phyloP scores from a whole-genome alignment of 1,284 basidiomycete genomes.

The Apiotrichum akiyoshidainum region DNA sequence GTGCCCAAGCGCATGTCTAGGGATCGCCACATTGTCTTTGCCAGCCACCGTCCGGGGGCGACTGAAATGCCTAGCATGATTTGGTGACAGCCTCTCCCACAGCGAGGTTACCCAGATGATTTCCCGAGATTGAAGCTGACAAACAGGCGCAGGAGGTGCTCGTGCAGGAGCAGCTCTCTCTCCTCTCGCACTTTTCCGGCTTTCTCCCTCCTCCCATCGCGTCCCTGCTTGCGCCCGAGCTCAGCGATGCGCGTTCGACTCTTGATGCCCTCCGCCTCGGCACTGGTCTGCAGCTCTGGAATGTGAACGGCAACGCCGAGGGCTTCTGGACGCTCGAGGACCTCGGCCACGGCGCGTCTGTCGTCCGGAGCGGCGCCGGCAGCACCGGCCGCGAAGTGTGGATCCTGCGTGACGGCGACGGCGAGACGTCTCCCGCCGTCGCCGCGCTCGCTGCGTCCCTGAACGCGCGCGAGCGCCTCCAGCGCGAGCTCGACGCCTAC shows the following conservation, averaged over 20 bases:
- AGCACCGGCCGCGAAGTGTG: slow-evolving; percentile 39
- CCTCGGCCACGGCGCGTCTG: slow-evolving; percentile 36
- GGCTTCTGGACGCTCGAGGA: slow-evolving; percentile 44
- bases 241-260: slow-evolving; percentile 8
- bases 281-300: slow-evolving; percentile 30
- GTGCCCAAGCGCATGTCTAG: neutral
- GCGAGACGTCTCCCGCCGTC: slow-evolving; percentile 12
- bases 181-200: slow-evolving; percentile 36
- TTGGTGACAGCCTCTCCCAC: too few relatives aligned
- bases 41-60: too few relatives aligned
- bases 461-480: slow-evolving; percentile 32
- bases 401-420: slow-evolving; percentile 31
- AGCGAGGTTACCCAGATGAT: too few relatives aligned
- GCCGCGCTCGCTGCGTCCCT: slow-evolving; percentile 37
- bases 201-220: slow-evolving; percentile 45
- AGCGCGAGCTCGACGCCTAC: slow-evolving; percentile 24
- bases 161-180: slow-evolving; percentile 34
- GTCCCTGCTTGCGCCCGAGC: slow-evolving; percentile 23
- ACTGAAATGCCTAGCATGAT: too few relatives aligned
- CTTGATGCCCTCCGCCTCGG: slow-evolving; percentile 28
- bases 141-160: slow-evolving; percentile 36
- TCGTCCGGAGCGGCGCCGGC: slow-evolving; percentile 25
- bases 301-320: neutral
- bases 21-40: too few relatives aligned
- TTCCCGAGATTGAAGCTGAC: slow-evolving; percentile 2